Percentiles rank a stretch among this genome's conserved stretches.
Evolutionary conservation across 2,329 filamentous ascomycete species (phyloP).

Genomic region (Penicillium thymicola): DNA sequence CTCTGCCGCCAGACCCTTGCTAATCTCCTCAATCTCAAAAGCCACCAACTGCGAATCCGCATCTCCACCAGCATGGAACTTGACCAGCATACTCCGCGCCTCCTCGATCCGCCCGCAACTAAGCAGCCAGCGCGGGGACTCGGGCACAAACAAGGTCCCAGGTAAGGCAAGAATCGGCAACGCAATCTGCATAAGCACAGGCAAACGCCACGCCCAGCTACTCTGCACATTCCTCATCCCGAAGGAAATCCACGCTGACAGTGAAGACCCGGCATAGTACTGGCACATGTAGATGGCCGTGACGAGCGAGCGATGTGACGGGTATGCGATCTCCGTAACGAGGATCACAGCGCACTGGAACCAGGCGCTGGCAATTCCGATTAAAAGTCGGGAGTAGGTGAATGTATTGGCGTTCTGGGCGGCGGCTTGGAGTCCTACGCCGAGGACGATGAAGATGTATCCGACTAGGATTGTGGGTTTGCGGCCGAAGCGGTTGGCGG

Average conservation of each 20-base stretch:
- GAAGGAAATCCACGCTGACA: constrained; percentile 18
- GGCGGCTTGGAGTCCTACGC: constrained; percentile 21
- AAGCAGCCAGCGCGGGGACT: constrained; percentile 14
- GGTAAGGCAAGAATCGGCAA: constrained; percentile 9
- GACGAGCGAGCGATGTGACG: constrained; percentile 32
- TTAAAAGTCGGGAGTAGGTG: constrained; percentile 31
- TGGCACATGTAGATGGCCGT: constrained; percentile 33
- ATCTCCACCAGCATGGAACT: constrained; percentile 14
- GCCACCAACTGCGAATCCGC: constrained; percentile 5
- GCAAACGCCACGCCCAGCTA: constrained; percentile 13
- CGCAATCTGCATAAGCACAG: constrained; percentile 12
- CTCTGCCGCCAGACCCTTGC: not conserved
- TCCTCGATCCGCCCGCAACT: not conserved
- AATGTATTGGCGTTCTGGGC: constrained; percentile 24
- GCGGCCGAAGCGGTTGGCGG: constrained; percentile 33
- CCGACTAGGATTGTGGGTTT: constrained; percentile 27
- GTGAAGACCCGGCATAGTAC: constrained; percentile 27
- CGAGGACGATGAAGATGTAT: constrained; percentile 29
- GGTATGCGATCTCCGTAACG: constrained; percentile 44
- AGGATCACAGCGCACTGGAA: constrained; percentile 30
- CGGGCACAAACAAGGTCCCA: not conserved
- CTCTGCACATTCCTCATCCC: not conserved
- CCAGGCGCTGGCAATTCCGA: constrained; percentile 34
- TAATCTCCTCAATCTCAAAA: constrained; percentile 15
- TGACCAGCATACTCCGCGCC: constrained; percentile 2